Evolutionary conservation across 1,139 yeast species (phyloP), one percentile per base, ranked within the genome.

Genomic region (Komagataea norvegica): DNA sequence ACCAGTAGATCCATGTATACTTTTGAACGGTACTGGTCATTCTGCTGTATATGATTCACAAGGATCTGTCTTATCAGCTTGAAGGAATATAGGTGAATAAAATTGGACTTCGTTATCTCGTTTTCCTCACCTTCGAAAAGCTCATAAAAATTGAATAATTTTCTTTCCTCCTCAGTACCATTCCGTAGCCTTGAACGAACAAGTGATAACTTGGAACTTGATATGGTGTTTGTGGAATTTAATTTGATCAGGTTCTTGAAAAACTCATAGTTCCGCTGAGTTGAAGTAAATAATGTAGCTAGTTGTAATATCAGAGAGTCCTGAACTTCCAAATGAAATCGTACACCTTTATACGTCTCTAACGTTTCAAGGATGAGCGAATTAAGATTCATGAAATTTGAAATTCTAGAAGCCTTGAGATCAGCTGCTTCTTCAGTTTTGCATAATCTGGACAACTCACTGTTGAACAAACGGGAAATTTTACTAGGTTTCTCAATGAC

Each of bases 41-140:
- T 24, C 8, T 19, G n/a, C 20, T 44, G 31, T 13, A 51, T 35
- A 16, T 44, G 41, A 8, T 30, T 10, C 1, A 44, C 30, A 3
- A 47, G 35, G 9, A 51, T 46, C 16, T 41, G 40, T 28, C 38
- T 42, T 20, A 51, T 42, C 50, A 48, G 43, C 8, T 35, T 21
- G 14, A 45, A 40, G 2, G 48, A 32, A 29, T 50, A 50, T 1
- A 40, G 16, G 10, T 29, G 25, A 2, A 51, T 18, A 11, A 48
- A 40, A 17, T 40, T 37, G 3, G 26, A 18, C 37, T 39, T 42
- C 6, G 37, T 15, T 8, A 5, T 7, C 4, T 34, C 23, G 1
- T 15, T 14, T 3, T 30, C 17, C 6, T 29, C 20, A 14, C 25
- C 22, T 7, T 36, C 40, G 14, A 41, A 38, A 25, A 44, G 26